A percentile compares a stretch with the other conserved stretches of the same genome.
These are phyloP conservation scores for Saccharomycopsis malanga DNA, from an alignment of 805 yeast genomes.

Conservation along the genomic window DNA sequence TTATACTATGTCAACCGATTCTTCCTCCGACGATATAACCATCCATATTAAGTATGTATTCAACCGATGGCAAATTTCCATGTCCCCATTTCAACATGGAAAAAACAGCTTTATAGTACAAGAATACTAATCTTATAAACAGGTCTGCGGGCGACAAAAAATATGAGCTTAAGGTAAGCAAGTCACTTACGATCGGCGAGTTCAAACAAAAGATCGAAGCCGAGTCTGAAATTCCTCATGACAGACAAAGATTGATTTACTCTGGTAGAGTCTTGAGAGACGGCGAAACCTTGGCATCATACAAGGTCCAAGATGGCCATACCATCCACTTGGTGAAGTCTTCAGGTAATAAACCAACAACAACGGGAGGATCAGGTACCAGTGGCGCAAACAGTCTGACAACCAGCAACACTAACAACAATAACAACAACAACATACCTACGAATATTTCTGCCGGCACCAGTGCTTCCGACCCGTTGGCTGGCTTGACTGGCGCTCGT, in stretches of 20 bases:
- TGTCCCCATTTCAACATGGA: too few species aligned
- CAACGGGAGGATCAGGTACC: constrained; percentile 26
- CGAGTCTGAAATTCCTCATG: constrained; percentile 59
- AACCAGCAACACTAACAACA: constrained; percentile 22
- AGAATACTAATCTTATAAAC: too few species aligned
- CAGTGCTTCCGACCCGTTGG: constrained; percentile 82
- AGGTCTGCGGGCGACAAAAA: constrained; percentile 63
- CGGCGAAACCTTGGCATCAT: constrained; percentile 60
- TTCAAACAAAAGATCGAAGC: constrained; percentile 60
- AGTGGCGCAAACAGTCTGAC: constrained; percentile 25
- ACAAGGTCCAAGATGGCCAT: constrained; percentile 80
- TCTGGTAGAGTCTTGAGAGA: constrained; percentile 93
- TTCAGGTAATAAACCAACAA: constrained; percentile 38
- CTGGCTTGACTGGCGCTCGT: constrained; percentile 90
- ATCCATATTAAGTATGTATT: too few species aligned
- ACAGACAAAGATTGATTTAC: constrained; percentile 82
- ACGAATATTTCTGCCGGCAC: constrained; percentile 78
- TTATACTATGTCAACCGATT: too few species aligned
- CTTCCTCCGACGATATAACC: too few species aligned
- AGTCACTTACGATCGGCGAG: constrained; percentile 52
- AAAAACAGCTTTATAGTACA: too few species aligned
- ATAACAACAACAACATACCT: constrained; percentile 41
- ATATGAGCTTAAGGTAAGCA: constrained; percentile 53
- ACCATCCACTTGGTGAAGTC: constrained; percentile 87
- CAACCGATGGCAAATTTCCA: too few species aligned